These are phyloP conservation scores for Aspergillus sp. DNA, from an alignment of 2,329 filamentous ascomycete species.

Conservation along the genomic window DNA sequence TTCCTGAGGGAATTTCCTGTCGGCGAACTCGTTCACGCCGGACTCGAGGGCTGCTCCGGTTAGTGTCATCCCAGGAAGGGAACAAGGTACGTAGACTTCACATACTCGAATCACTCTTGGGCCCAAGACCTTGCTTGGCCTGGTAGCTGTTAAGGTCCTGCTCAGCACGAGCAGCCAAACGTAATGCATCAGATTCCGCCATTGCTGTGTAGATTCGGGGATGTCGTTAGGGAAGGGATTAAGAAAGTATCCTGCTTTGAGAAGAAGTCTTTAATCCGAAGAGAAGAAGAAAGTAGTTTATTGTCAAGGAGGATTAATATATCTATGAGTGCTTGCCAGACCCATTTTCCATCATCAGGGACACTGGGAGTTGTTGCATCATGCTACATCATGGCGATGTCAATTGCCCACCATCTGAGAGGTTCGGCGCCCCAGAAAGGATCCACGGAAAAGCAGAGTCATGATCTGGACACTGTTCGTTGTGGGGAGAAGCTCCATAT, in stretches of 20 bases:
- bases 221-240: background rate
- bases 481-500: background rate
- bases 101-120: constrained; percentile 35
- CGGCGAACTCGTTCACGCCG: constrained; percentile 34
- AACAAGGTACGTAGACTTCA: background rate
- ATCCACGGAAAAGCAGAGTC: background rate
- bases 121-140: constrained; percentile 33
- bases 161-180: constrained; percentile 28
- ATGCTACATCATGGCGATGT: constrained; percentile 31
- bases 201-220: constrained; percentile 2
- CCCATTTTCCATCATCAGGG: background rate
- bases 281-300: background rate
- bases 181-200: constrained; percentile 21
- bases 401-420: constrained; percentile 7
- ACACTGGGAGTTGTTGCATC: constrained; percentile 18
- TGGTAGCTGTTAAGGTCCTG: constrained; percentile 36
- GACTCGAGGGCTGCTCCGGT: constrained; percentile 24
- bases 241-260: background rate
- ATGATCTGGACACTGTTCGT: background rate
- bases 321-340: background rate
- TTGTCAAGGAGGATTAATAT: background rate
- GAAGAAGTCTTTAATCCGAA: background rate
- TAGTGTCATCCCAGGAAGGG: background rate
- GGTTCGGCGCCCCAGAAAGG: background rate
- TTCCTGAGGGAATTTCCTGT: constrained; percentile 30